phyloP scores from a whole-genome alignment of 2,329 filamentous ascomycete genomes.

The Fusarium chuoi region DNA sequence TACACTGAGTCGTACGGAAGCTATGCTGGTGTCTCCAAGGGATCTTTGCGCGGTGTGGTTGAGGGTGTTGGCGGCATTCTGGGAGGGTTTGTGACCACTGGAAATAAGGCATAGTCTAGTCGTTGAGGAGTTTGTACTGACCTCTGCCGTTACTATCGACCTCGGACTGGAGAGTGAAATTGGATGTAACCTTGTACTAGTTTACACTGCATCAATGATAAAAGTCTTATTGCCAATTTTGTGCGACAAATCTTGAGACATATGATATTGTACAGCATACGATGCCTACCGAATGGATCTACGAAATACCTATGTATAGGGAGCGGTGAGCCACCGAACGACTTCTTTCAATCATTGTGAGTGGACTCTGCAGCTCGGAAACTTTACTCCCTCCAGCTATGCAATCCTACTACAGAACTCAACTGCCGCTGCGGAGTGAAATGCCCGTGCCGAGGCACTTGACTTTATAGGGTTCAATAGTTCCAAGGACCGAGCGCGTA shows the following conservation, averaged over 20 bases:
- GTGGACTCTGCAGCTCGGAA: neutral
- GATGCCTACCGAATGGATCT: neutral
- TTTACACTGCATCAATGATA: neutral
- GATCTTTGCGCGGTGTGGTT: neutral
- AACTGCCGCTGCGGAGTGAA: neutral
- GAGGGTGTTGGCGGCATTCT: neutral
- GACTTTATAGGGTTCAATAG: neutral
- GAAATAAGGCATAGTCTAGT: neutral
- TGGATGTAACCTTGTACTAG: neutral
- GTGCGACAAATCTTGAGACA: neutral
- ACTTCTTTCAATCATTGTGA: neutral
- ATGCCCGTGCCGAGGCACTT: neutral
- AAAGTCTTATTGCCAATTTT: neutral
- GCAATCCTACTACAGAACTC: neutral
- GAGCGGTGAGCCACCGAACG: neutral
- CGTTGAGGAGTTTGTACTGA: rapidly evolving
- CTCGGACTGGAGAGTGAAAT: neutral
- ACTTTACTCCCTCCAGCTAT: neutral
- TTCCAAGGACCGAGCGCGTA: neutral
- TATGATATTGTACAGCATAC: neutral
- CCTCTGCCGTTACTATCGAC: rapidly evolving
- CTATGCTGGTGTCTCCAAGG: slow-evolving; percentile 16
- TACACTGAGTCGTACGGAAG: slow-evolving; percentile 19
- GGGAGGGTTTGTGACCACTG: neutral
- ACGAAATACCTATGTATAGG: too few species aligned